Conservation (phyloP, 2,329 filamentous ascomycete genomes). For the Fusarium burgessii region DNA sequence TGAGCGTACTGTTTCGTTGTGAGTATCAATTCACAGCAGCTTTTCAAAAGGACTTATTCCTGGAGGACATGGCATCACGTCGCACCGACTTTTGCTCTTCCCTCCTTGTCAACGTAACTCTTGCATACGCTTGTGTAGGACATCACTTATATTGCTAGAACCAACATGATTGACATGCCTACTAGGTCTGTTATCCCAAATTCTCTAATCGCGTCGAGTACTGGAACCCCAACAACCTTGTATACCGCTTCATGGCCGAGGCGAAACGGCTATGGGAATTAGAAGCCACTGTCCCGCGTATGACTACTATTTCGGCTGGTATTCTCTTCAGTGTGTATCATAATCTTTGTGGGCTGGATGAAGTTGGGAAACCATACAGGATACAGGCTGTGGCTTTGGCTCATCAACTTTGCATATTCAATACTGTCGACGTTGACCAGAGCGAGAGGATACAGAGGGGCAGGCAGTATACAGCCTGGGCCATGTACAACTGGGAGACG, state of each 20-base stretch:
- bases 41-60: conserved; percentile 56
- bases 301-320: conserved; percentile 55
- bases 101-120: conserved; percentile 54
- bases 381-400: conserved; percentile 51
- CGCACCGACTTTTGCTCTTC: conserved; percentile 53
- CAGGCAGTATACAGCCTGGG: conserved; percentile 51
- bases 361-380: conserved; percentile 52
- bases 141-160: accelerated
- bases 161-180: not conserved
- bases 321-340: conserved; percentile 50
- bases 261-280: conserved; percentile 55
- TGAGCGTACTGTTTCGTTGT: conserved; percentile 47
- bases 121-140: conserved; percentile 54
- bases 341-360: conserved; percentile 53
- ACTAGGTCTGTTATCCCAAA: conserved; percentile 47
- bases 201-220: conserved; percentile 50
- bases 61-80: conserved; percentile 53
- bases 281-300: conserved; percentile 41
- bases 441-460: conserved; percentile 38
- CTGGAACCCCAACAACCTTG: conserved; percentile 52
- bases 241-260: conserved; percentile 54
- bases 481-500: conserved; percentile 52
- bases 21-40: conserved; percentile 53
- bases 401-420: conserved; percentile 49
- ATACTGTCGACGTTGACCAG: conserved; percentile 9